Evolutionary conservation across 345 rosid species (phyloP).

Genomic region (Arabidopsis suecica): DNA sequence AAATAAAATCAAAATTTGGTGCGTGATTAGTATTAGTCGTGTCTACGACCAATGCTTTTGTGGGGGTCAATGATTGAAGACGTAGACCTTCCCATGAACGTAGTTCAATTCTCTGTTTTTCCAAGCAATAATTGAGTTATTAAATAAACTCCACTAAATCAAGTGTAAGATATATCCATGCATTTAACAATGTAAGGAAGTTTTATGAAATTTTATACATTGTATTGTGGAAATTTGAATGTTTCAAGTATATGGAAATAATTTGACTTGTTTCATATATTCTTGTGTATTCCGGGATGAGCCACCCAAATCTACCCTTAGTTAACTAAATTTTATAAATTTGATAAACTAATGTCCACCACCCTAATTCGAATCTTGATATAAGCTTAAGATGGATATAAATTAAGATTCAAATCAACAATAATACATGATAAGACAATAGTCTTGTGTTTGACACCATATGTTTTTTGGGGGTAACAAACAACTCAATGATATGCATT

Average conservation of each 20-base stretch:
- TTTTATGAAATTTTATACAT: background rate
- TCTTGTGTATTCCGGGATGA: too few species aligned
- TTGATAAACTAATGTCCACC: too few species aligned
- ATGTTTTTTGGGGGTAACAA: slow-evolving; percentile 33
- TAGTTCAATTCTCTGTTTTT: background rate
- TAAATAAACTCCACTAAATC: background rate
- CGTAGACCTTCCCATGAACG: slow-evolving; percentile 38
- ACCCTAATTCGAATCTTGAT: background rate
- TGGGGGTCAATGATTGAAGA: slow-evolving; percentile 40
- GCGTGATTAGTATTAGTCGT: slow-evolving; percentile 37
- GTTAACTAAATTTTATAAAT: too few species aligned
- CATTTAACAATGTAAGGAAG: background rate
- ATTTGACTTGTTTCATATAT: too few species aligned
- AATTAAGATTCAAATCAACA: slow-evolving; percentile 17
- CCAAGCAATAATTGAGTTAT: slow-evolving; percentile 35
- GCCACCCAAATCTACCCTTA: too few species aligned
- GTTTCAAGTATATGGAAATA: too few species aligned
- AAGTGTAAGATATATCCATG: slow-evolving; percentile 10
- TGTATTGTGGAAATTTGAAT: background rate
- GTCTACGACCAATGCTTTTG: slow-evolving; percentile 44
- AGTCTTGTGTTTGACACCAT: slow-evolving; percentile 33
- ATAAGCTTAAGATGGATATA: slow-evolving; percentile 6
- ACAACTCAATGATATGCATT: slow-evolving; percentile 45
- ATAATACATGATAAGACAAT: background rate
- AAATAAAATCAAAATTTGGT: background rate